These are phyloP conservation scores for Vitis rotundifolia DNA, from an alignment of 164 flowering plant species.

Conservation along the genomic window DNA sequence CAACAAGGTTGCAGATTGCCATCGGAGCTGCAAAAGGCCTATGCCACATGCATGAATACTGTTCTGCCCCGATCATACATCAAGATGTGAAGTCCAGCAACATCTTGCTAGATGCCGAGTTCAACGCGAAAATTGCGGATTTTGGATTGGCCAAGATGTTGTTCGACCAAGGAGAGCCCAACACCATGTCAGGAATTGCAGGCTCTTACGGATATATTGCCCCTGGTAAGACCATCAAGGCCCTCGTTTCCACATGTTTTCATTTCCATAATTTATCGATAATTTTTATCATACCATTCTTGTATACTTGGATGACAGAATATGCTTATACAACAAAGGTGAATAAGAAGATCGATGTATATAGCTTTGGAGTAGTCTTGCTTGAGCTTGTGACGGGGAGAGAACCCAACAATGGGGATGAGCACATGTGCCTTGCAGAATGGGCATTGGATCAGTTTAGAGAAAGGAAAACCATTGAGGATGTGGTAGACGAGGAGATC, in stretches of 20 bases:
- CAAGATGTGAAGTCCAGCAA: constrained; percentile 84
- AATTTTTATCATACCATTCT: constrained; percentile 19
- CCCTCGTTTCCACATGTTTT: too few relatives aligned
- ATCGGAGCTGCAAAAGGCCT: constrained; percentile 25
- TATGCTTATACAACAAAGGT: constrained; percentile 65
- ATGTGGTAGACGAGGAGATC: constrained; percentile 53
- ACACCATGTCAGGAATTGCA: constrained; percentile 67
- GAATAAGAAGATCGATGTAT: constrained; percentile 77
- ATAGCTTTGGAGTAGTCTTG: constrained; percentile 91
- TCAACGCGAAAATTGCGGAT: constrained; percentile 75
- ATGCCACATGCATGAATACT: constrained; percentile 83
- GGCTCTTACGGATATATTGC: constrained; percentile 92
- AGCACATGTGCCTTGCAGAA: constrained; percentile 54
- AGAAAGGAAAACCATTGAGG: constrained; percentile 40
- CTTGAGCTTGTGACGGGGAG: constrained; percentile 76
- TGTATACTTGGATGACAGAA: constrained; percentile 47
- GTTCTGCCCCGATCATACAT: constrained; percentile 67
- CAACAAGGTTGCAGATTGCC: too few relatives aligned
- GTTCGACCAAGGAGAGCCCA: constrained; percentile 40
- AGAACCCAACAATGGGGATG: constrained; percentile 58
- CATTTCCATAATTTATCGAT: background rate
- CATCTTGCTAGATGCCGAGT: constrained; percentile 67
- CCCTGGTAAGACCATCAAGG: constrained; percentile 53
- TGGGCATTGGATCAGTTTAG: constrained; percentile 35
- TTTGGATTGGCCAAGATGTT: constrained; percentile 82